phyloP scores from a whole-genome alignment of 106 monocot species.

The Dendrobium nobile region DNA sequence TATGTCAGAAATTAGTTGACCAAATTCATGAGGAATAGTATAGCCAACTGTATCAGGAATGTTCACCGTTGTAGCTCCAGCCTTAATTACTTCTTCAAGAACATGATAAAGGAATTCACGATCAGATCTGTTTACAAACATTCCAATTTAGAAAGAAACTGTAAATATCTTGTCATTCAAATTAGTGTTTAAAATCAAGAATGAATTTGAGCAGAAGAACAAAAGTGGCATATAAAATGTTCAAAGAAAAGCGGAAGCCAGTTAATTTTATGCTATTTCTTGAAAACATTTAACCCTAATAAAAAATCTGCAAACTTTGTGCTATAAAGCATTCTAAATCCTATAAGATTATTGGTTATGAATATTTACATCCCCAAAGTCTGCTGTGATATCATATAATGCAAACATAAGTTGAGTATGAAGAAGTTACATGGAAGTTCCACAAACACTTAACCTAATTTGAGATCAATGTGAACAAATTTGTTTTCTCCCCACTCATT shows the following conservation, averaged over 20 bases:
- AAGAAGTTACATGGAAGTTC: too few relatives aligned
- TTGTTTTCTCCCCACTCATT: too few relatives aligned
- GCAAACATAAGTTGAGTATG: too few relatives aligned
- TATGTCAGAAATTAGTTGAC: slow-evolving; percentile 70
- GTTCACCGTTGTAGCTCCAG: slow-evolving; percentile 87
- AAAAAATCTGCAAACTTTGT: too few relatives aligned
- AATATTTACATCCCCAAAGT: too few relatives aligned
- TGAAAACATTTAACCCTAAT: neutral
- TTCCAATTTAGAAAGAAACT: neutral
- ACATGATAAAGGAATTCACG: slow-evolving; percentile 78
- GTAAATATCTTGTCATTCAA: neutral
- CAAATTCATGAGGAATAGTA: slow-evolving; percentile 77
- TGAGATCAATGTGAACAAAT: too few relatives aligned
- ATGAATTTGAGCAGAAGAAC: neutral
- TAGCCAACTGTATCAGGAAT: slow-evolving; percentile 97
- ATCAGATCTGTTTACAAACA: slow-evolving; percentile 55
- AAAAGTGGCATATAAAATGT: neutral
- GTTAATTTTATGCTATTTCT: neutral
- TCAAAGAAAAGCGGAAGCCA: neutral
- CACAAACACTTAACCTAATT: too few relatives aligned
- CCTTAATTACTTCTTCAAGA: slow-evolving; percentile 88
- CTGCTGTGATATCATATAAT: too few relatives aligned
- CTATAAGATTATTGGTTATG: too few relatives aligned
- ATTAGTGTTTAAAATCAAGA: neutral
- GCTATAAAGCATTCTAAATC: too few relatives aligned